Evolutionary conservation across 805 yeast genomes (phyloP).

Genomic region (Teunomyces pallodes): DNA sequence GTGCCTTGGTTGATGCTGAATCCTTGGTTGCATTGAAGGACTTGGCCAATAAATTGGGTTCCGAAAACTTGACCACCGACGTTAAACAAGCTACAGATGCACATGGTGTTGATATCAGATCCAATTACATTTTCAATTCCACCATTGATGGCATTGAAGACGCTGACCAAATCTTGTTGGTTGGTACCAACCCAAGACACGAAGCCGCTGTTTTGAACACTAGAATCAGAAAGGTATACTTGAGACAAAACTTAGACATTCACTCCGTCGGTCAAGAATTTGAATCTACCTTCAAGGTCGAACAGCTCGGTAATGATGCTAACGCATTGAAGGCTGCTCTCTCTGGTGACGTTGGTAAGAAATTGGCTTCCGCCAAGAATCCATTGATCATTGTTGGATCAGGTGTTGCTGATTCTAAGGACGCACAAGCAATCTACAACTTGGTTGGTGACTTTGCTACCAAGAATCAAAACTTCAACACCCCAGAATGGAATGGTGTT

Average conservation of each 20-base stretch:
- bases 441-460: conserved; percentile 59
- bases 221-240: conserved; percentile 79
- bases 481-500: conserved; percentile 77
- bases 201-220: conserved; percentile 88
- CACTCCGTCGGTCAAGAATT: conserved; percentile 74
- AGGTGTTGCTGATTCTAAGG: conserved; percentile 67
- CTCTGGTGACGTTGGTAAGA: conserved; percentile 65
- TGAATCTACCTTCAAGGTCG: conserved; percentile 69
- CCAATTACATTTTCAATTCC: conserved; percentile 79
- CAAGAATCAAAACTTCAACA: conserved; percentile 56
- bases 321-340: conserved; percentile 59
- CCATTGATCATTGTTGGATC: conserved; percentile 84
- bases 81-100: conserved; percentile 54
- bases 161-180: conserved; percentile 75
- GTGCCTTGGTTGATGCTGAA: conserved; percentile 82
- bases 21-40: conserved; percentile 80
- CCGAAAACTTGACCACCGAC: conserved; percentile 79
- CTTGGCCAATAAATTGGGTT: conserved; percentile 69
- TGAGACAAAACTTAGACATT: conserved; percentile 63
- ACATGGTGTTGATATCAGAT: conserved; percentile 70
- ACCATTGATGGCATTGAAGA: conserved; percentile 76
- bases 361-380: conserved; percentile 60
- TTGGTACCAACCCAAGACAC: conserved; percentile 86
- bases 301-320: conserved; percentile 61
- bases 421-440: conserved; percentile 59